A percentile compares a stretch with the other conserved stretches of the same genome.
phyloP scores from a whole-genome alignment of 495 filamentous ascomycete species.

The Hypoxylon fragiforme region DNA sequence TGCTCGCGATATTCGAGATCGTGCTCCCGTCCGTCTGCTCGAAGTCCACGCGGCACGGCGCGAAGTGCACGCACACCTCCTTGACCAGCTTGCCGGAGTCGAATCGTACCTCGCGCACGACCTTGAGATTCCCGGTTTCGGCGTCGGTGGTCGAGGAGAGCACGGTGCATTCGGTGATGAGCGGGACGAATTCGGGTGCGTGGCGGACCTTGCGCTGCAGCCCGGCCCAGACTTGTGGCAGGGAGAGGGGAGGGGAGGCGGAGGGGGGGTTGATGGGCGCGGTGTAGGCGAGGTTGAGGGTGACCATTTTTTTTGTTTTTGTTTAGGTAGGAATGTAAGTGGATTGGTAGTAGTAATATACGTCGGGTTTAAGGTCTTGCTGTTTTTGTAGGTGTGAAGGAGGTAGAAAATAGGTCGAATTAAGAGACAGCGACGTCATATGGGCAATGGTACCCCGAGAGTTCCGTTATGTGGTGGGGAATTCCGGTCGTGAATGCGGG shows the following conservation, averaged over 20 bases:
- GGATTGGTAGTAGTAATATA: neutral
- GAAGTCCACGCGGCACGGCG: slow-evolving; percentile 45
- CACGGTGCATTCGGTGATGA: slow-evolving; percentile 42
- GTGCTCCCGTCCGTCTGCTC: slow-evolving; percentile 42
- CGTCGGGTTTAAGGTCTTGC: no score
- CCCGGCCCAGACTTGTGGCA: slow-evolving; percentile 46
- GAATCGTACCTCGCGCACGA: slow-evolving; percentile 41
- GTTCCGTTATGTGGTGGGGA: no score
- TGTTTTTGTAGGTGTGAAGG: no score
- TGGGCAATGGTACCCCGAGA: no score
- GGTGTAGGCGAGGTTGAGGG: slow-evolving; percentile 47
- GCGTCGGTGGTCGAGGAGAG: slow-evolving; percentile 26
- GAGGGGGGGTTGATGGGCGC: slow-evolving; percentile 45
- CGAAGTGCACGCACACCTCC: slow-evolving; percentile 37
- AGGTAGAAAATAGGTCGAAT: no score
- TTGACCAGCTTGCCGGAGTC: slow-evolving; percentile 22
- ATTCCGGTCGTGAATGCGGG: no score
- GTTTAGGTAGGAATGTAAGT: neutral
- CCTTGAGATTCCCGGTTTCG: slow-evolving; percentile 14
- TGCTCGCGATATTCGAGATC: slow-evolving; percentile 41
- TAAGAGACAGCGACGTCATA: no score
- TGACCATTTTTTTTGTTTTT: slow-evolving; percentile 35
- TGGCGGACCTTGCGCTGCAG: slow-evolving; percentile 45
- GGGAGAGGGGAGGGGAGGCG: slow-evolving; percentile 35
- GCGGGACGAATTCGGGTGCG: slow-evolving; percentile 45